These are phyloP conservation scores for Carex cristatella DNA, from an alignment of 176 grass and related monocot species.

Conservation along the genomic window DNA sequence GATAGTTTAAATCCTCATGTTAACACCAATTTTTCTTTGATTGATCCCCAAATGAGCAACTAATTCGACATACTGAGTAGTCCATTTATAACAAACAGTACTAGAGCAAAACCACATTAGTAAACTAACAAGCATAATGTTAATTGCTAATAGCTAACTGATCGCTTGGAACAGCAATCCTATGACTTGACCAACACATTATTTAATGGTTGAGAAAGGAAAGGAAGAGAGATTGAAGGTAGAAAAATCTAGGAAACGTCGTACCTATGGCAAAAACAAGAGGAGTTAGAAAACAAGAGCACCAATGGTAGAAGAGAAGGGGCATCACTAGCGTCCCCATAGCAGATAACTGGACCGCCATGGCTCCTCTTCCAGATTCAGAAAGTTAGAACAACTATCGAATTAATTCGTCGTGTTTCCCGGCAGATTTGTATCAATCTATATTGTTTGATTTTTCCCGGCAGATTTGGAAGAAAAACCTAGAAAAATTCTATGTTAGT, in stretches of 20 bases:
- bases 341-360: conserved; percentile 12
- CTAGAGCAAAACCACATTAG: not conserved
- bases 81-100: not conserved
- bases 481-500: not conserved
- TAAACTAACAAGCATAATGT: not conserved
- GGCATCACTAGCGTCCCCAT: conserved; percentile 7
- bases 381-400: not conserved
- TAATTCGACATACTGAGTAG: not conserved
- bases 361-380: not conserved
- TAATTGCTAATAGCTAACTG: not conserved
- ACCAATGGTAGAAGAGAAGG: conserved; percentile 28
- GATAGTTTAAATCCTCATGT: not conserved
- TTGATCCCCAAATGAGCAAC: not conserved
- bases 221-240: not conserved
- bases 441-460: not conserved
- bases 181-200: not conserved
- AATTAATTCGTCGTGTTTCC: not conserved
- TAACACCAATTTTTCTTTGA: not conserved
- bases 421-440: not conserved
- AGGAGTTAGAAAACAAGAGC: conserved; percentile 13
- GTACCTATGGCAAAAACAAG: conserved; percentile 23
- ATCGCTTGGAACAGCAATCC: not conserved
- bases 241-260: not conserved
- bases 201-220: not conserved
- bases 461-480: conserved; percentile 13